phyloP scores from a whole-genome alignment of 176 grass and related monocot genomes.

The Avena insularis region DNA sequence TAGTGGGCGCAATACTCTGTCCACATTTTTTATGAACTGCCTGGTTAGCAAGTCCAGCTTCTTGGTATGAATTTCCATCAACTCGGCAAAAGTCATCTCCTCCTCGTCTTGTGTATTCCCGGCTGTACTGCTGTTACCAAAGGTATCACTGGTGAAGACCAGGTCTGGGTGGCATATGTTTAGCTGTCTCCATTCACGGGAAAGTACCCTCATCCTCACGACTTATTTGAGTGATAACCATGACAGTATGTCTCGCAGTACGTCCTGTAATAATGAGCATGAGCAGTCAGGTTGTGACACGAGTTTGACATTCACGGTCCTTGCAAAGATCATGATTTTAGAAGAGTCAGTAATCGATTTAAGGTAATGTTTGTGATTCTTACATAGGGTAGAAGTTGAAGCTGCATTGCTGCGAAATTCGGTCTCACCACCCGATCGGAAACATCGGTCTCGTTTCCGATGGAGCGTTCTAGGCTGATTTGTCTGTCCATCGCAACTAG shows the following conservation, averaged over 20 bases:
- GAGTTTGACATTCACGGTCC: background rate
- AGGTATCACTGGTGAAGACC: slow-evolving; percentile 8
- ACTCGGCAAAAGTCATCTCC: background rate
- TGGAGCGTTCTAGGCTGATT: background rate
- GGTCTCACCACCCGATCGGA: background rate
- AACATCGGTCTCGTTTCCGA: background rate
- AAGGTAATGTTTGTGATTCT: background rate
- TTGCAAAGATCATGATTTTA: background rate
- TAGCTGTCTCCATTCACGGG: background rate
- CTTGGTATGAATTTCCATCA: background rate
- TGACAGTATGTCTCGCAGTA: slow-evolving; percentile 3
- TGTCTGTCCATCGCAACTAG: background rate
- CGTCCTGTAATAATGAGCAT: slow-evolving; percentile 2
- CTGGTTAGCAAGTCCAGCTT: background rate
- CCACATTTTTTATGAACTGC: background rate
- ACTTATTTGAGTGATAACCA: background rate
- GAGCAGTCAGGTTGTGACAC: background rate
- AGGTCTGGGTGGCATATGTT: background rate
- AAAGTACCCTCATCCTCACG: background rate
- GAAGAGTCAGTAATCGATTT: background rate
- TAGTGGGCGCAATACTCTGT: background rate
- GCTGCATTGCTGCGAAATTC: background rate
- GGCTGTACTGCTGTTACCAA: background rate
- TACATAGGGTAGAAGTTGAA: slow-evolving; percentile 10
- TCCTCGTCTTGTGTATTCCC: background rate